Evolutionary conservation across 1,284 basidiomycete species (phyloP), one percentile per base, ranked within the genome.

Genomic region (Melampsora larici-populina): DNA sequence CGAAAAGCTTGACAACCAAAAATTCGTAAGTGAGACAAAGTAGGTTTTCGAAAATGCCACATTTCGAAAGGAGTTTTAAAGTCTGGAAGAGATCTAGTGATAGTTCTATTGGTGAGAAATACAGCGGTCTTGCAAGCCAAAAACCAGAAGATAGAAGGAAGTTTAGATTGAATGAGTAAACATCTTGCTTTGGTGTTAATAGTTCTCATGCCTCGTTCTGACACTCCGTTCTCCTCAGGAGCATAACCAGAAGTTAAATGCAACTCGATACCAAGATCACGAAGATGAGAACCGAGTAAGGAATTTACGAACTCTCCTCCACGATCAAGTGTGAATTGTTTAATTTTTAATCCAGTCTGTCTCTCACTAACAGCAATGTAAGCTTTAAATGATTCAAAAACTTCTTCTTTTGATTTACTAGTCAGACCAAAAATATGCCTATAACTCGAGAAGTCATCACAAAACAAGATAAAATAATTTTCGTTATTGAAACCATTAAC

Each of bases 141-240:
- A 15, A 55, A 55, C 51, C 51, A 24, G 13, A 55, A 55, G 4
- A 6, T 3, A 55, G 24, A 24, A 5, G 51, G 51, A 5, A 24
- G 6, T 3, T 15, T 15, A 55, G 51, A 4, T 15, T 55, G 18
- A 5, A 55, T 55, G 5, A 68, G 33, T 2, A 69, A 1, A 46
- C n/a, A 60, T 49, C 62, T 36, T 21, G 71, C 71, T 40, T 73
- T 73, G 1, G 60, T 60, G 15, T 49, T 13, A 21, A 73, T 64
- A 1, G 51, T 68, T 40, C n/a, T n/a, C n/a, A n/a, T n/a, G n/a
- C n/a, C n/a, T n/a, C n/a, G n/a, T n/a, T n/a, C n/a, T n/a, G n/a
- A 24, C 21, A 60, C 36, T 11, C 64, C 48, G 49, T 75, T 75
- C 29, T 68, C 40, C 60, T 75, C 49, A 36, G 73, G 73, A 9